These are phyloP conservation scores for Claviceps fusiformis DNA, from an alignment of 2,329 filamentous ascomycete genomes.

Conservation along the genomic window DNA sequence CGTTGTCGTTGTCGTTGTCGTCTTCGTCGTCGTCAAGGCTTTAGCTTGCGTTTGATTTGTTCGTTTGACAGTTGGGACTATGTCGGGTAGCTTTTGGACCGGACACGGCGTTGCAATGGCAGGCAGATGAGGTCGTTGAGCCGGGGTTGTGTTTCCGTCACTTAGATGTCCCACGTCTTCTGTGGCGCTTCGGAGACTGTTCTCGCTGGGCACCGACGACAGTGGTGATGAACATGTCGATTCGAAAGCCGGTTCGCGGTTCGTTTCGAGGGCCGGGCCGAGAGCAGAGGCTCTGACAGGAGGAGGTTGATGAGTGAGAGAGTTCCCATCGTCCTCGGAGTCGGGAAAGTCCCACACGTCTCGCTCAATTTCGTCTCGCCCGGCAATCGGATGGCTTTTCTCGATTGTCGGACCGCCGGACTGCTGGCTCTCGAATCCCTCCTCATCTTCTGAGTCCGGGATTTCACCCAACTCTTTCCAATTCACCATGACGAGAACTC, in stretches of 20 bases:
- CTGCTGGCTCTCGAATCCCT: conserved; percentile 26
- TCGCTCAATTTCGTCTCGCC: neutral
- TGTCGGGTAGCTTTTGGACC: neutral
- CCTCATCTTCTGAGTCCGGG: conserved; percentile 37
- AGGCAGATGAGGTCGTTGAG: neutral
- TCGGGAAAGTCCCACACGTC: conserved; percentile 25
- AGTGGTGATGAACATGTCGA: conserved; percentile 20
- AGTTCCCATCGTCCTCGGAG: conserved; percentile 15
- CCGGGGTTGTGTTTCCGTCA: neutral
- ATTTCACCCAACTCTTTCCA: conserved; percentile 38
- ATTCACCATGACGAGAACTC: conserved; percentile 24
- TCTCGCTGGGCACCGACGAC: conserved; percentile 19
- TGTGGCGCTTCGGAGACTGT: conserved; percentile 7
- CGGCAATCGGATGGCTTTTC: neutral
- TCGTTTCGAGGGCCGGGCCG: too few species aligned
- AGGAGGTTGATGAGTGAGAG: neutral
- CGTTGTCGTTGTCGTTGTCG: too few species aligned
- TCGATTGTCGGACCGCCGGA: neutral
- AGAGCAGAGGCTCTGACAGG: conserved; percentile 1
- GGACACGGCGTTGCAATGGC: neutral
- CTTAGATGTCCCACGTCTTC: neutral
- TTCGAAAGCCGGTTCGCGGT: neutral
- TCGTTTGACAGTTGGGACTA: neutral
- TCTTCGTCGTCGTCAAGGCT: too few species aligned
- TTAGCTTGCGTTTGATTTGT: neutral